Evolutionary conservation across 768 basidiomycete species (phyloP).

Genomic region (Russula earlei): DNA sequence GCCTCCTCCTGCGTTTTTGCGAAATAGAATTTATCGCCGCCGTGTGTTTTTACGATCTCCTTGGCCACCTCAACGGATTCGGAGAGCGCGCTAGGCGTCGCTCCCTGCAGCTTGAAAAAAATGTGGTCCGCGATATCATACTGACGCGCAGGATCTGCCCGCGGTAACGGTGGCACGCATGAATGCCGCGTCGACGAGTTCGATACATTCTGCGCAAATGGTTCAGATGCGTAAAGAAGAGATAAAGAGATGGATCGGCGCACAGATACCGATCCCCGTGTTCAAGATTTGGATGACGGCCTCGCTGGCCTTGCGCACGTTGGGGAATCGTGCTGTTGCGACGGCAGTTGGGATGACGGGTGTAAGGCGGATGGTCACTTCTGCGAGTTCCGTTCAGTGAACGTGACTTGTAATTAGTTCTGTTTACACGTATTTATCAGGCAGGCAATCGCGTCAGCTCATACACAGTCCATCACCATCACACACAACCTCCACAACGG

Average conservation of each 20-base stretch:
- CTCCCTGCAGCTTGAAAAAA: constrained; percentile 84
- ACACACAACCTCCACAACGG: not conserved
- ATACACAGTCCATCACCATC: not conserved
- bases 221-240: not conserved
- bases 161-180: constrained; percentile 53
- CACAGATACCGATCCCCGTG: constrained; percentile 68
- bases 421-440: not conserved
- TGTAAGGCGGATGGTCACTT: constrained; percentile 76
- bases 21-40: constrained; percentile 57
- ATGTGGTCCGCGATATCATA: constrained; percentile 43
- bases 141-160: constrained; percentile 32
- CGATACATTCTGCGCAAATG: constrained; percentile 58
- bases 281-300: constrained; percentile 68
- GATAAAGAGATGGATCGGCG: constrained; percentile 23
- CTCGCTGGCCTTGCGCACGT: constrained; percentile 62
- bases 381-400: too few species aligned
- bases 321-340: constrained; percentile 72
- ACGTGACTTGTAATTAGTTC: too few species aligned
- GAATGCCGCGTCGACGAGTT: constrained; percentile 65
- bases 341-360: constrained; percentile 77
- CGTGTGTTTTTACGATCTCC: constrained; percentile 50
- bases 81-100: constrained; percentile 44
- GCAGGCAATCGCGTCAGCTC: not conserved
- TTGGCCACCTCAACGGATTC: constrained; percentile 55
- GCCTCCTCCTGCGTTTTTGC: constrained; percentile 60